A percentile compares a stretch with the other conserved stretches of the same genome.
Evolutionary conservation across 345 rosid genomes (phyloP).

Genomic region (Boechera retrofracta): DNA sequence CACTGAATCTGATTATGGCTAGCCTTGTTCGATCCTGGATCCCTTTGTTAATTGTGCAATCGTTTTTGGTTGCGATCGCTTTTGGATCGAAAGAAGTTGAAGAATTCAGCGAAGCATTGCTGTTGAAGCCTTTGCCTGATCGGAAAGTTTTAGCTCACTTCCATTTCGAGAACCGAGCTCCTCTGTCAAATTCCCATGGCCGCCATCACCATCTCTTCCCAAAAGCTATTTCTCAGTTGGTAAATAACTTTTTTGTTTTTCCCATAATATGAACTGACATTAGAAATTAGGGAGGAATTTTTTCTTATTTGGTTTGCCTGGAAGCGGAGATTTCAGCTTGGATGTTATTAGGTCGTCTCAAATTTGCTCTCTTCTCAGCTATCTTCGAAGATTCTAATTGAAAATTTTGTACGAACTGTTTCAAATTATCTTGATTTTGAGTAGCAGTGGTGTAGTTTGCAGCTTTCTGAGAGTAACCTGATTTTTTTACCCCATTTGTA

Average conservation of each 20-base stretch:
- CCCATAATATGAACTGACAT: not conserved
- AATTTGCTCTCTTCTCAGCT: not conserved
- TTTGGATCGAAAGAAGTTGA: conserved; percentile 57
- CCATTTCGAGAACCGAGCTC: conserved; percentile 73
- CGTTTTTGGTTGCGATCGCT: conserved; percentile 33
- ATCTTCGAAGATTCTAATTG: no score
- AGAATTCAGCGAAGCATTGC: conserved; percentile 72
- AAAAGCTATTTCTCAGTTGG: conserved; percentile 95
- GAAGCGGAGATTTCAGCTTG: conserved; percentile 8
- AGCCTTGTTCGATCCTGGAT: conserved; percentile 25
- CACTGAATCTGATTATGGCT: conserved; percentile 31
- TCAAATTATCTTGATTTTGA: not conserved
- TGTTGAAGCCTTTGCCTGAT: conserved; percentile 86
- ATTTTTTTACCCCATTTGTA: no score
- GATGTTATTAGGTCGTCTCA: conserved; percentile 21
- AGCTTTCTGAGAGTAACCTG: not conserved
- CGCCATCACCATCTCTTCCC: conserved; percentile 95
- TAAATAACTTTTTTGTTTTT: conserved; percentile 34
- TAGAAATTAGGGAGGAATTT: not conserved
- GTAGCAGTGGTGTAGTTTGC: not conserved
- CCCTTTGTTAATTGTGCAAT: conserved; percentile 34
- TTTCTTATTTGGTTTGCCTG: conserved; percentile 14
- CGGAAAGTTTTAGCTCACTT: conserved; percentile 84
- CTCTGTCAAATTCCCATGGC: conserved; percentile 69
- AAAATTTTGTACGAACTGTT: no score